Percentiles rank a stretch among this genome's conserved stretches.
phyloP scores from a whole-genome alignment of 305 asterid genomes.

The Solanum chacoense region DNA sequence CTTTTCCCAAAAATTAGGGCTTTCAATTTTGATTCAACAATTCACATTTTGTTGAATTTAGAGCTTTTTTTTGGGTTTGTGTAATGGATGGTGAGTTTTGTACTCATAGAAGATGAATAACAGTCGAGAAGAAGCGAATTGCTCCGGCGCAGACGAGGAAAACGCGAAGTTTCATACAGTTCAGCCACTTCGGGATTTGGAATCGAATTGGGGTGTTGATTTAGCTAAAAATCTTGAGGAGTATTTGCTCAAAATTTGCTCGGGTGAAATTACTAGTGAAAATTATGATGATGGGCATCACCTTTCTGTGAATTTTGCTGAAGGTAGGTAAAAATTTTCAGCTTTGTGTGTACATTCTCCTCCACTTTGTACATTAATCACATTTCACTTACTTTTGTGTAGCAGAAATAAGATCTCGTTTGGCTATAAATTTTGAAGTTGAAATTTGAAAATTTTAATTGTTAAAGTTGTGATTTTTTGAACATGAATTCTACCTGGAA shows the following conservation, averaged over 20 bases:
- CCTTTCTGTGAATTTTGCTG: conserved; percentile 66
- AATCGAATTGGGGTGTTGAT: conserved; percentile 88
- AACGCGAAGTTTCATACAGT: conserved; percentile 40
- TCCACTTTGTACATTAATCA: background rate
- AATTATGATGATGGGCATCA: conserved; percentile 34
- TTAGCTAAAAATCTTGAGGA: conserved; percentile 73
- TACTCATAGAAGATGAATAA: background rate
- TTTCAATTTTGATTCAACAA: background rate
- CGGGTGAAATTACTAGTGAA: conserved; percentile 53
- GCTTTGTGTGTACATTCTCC: background rate
- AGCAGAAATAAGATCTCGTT: background rate
- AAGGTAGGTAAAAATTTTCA: conserved; percentile 29
- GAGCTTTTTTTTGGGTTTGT: background rate
- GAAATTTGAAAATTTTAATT: background rate
- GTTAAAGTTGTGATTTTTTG: background rate
- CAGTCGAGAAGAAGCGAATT: background rate
- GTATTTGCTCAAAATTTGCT: conserved; percentile 74
- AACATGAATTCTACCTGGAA: background rate
- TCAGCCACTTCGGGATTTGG: conserved; percentile 74
- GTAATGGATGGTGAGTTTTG: background rate
- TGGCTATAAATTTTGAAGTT: background rate
- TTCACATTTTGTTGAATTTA: background rate
- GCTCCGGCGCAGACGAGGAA: background rate
- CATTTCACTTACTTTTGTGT: background rate
- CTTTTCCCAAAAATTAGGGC: background rate